These are phyloP conservation scores for Entoloma clypeatum DNA, from an alignment of 1,284 basidiomycete genomes.

Conservation along the genomic window DNA sequence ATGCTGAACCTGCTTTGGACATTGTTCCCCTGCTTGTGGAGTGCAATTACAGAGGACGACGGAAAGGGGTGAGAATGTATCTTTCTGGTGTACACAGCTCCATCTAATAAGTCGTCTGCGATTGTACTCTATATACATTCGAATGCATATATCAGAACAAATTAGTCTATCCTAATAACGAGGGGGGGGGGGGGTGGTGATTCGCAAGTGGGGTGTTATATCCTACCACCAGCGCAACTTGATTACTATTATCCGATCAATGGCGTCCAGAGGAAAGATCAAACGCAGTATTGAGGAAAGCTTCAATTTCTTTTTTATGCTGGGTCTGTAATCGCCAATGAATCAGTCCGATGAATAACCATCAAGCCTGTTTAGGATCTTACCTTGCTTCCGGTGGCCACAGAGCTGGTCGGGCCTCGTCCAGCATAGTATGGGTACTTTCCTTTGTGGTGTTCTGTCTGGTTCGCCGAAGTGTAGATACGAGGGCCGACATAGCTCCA, in stretches of 20 bases:
- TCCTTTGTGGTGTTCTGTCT: constrained; percentile 88
- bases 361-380: constrained; percentile 21
- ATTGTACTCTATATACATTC: no score
- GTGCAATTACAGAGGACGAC: constrained; percentile 59
- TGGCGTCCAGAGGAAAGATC: constrained; percentile 19
- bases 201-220: no score
- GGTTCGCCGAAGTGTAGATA: constrained; percentile 76
- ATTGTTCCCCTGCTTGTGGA: constrained; percentile 69
- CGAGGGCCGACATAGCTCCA: constrained; percentile 93
- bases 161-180: no score
- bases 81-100: no score
- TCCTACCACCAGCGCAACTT: no score
- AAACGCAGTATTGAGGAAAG: constrained; percentile 64
- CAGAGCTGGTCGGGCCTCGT: constrained; percentile 82
- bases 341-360: neutral
- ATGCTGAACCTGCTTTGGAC: constrained; percentile 48
- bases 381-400: constrained; percentile 88
- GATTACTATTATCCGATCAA: no score
- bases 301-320: constrained; percentile 84
- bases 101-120: no score
- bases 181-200: no score
- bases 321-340: constrained; percentile 42
- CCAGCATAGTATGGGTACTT: constrained; percentile 88
- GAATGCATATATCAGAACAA: no score
- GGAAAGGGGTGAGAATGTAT: no score